A percentile compares a stretch with the other conserved stretches of the same genome.
These are phyloP conservation scores for Wickerhamomyces hampshirensis DNA, from an alignment of 805 yeast genomes.

Conservation along the genomic window DNA sequence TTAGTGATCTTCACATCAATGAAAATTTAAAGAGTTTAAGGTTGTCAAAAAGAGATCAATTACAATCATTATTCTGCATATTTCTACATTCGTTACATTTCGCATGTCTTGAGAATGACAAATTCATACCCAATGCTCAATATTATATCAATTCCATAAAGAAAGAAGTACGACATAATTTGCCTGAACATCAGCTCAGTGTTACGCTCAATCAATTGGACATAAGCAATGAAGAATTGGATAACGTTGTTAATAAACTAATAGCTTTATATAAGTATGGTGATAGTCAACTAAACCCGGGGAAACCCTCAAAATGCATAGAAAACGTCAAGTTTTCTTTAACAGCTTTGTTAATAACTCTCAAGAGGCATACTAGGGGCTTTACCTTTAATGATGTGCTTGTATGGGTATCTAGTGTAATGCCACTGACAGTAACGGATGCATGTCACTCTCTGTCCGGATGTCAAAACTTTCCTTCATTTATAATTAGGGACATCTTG, in stretches of 20 bases:
- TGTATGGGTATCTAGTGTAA: slow-evolving; percentile 23
- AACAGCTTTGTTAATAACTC: slow-evolving; percentile 2
- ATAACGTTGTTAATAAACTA: slow-evolving; percentile 3
- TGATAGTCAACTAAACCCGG: too few relatives aligned
- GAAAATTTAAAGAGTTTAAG: slow-evolving; percentile 4
- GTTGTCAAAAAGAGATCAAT: slow-evolving; percentile 5
- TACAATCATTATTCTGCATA: slow-evolving; percentile 12
- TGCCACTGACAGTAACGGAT: slow-evolving; percentile 27
- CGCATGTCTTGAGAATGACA: slow-evolving; percentile 5
- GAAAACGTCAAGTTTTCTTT: slow-evolving; percentile 5
- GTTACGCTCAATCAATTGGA: not conserved
- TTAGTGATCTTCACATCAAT: slow-evolving; percentile 3
- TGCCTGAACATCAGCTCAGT: not conserved
- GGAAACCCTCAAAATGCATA: too few relatives aligned
- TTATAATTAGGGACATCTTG: slow-evolving; percentile 34
- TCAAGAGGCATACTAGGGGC: too few relatives aligned
- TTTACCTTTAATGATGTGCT: slow-evolving; percentile 9
- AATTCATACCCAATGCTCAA: slow-evolving; percentile 1
- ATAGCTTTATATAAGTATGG: slow-evolving; percentile 11
- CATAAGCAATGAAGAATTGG: not conserved
- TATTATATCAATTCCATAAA: slow-evolving; percentile 4
- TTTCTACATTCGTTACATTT: slow-evolving; percentile 16
- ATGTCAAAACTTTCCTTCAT: slow-evolving; percentile 32
- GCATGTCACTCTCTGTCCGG: slow-evolving; percentile 32
- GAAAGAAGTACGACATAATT: slow-evolving; percentile 2